A percentile compares a stretch with the other conserved stretches of the same genome.
These are phyloP conservation scores for Karstenula rhodostoma DNA, from an alignment of 2,329 filamentous ascomycete species.

Conservation along the genomic window DNA sequence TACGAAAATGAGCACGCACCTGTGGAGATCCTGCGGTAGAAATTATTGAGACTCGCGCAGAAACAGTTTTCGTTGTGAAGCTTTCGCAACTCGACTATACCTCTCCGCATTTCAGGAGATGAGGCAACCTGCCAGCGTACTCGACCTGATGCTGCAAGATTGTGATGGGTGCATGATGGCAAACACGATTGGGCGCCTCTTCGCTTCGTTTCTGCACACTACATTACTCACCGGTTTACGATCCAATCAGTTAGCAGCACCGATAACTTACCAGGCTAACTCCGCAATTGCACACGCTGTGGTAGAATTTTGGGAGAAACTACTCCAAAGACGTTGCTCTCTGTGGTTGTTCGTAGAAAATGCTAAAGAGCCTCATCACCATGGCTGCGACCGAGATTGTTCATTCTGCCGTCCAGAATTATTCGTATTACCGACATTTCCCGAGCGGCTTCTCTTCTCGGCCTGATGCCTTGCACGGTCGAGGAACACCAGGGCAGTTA, in stretches of 20 bases:
- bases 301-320: constrained; percentile 11
- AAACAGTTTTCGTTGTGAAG: background rate
- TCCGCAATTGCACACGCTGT: constrained; percentile 9
- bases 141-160: background rate
- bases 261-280: constrained; percentile 1
- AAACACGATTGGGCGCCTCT: constrained; percentile 13
- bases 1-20: background rate
- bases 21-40: background rate
- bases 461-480: constrained; percentile 13
- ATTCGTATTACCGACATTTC: background rate
- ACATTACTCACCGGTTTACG: constrained; percentile 14
- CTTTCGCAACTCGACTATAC: background rate
- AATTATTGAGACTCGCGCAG: background rate
- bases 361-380: constrained; percentile 14
- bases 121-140: constrained; percentile 2
- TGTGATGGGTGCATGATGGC: background rate
- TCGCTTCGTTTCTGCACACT: background rate
- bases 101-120: constrained; percentile 3
- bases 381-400: constrained; percentile 3
- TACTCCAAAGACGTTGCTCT: background rate
- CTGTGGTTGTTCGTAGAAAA: constrained; percentile 7
- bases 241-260: constrained; percentile 1
- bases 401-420: constrained; percentile 10
- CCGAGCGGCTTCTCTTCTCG: background rate
- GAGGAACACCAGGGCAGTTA: background rate